Evolutionary conservation across 441 rosid genomes (phyloP).

Genomic region (Cnidoscolus chayamansa): DNA sequence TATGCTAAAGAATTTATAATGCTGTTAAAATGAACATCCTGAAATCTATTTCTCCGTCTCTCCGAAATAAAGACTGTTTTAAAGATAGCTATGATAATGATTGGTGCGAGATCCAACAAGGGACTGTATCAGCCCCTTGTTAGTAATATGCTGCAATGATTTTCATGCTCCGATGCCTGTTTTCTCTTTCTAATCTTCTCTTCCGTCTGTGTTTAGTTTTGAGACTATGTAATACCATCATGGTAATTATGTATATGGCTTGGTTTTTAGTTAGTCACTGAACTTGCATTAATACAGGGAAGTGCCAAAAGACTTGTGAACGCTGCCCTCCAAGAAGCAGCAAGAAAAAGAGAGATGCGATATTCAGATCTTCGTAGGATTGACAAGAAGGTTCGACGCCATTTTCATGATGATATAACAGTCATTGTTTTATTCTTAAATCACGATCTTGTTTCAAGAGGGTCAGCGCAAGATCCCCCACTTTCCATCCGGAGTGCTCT

Average conservation of each 20-base stretch:
- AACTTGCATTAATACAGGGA: slow-evolving; percentile 45
- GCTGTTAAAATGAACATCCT: no score
- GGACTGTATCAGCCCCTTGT: no score
- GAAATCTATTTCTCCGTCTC: no score
- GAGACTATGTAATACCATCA: background rate
- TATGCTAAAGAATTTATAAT: no score
- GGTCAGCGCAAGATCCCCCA: slow-evolving; percentile 41
- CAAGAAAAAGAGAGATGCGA: slow-evolving; percentile 80
- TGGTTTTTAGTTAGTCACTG: background rate
- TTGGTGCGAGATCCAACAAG: no score
- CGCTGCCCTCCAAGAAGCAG: slow-evolving; percentile 89
- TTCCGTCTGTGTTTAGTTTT: background rate
- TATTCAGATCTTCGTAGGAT: slow-evolving; percentile 78
- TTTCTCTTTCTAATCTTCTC: background rate
- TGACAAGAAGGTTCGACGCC: slow-evolving; percentile 79
- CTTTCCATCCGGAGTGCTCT: slow-evolving; percentile 59
- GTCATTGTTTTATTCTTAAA: slow-evolving; percentile 75
- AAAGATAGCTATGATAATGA: no score
- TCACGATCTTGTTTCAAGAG: slow-evolving; percentile 63
- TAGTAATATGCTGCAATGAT: background rate
- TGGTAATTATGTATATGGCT: background rate
- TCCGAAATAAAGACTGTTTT: no score
- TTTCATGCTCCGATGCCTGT: background rate
- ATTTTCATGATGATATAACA: slow-evolving; percentile 87
- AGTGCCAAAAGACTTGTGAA: slow-evolving; percentile 80